A percentile compares a stretch with the other conserved stretches of the same genome.
Conservation (phyloP, 75 land plant genomes). For the Gnetum montanum region DNA sequence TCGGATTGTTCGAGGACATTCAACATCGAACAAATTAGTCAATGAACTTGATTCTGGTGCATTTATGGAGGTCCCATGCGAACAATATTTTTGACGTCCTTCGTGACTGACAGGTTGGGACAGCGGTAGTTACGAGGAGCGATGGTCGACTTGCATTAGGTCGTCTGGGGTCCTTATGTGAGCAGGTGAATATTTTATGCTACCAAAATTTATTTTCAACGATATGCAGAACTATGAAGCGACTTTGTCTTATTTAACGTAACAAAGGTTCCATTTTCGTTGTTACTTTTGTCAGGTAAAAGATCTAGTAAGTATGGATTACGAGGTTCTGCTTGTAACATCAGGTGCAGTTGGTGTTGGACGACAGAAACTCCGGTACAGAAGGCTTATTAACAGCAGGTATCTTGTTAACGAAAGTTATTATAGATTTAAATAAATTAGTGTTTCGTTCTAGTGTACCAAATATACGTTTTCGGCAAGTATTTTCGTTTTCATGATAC, state of each 20-base stretch:
- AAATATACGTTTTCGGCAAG: too few species aligned
- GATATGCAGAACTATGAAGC: too few species aligned
- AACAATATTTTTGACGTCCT: too few species aligned
- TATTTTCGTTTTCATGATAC: too few species aligned
- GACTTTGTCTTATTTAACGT: too few species aligned
- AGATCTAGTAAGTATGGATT: slow-evolving; percentile 52
- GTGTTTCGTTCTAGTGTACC: not conserved
- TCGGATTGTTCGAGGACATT: too few species aligned
- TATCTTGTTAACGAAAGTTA: slow-evolving; percentile 15
- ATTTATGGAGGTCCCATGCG: too few species aligned
- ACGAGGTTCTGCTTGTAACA: slow-evolving; percentile 82
- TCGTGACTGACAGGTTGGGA: slow-evolving; percentile 93
- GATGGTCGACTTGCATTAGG: slow-evolving; percentile 89
- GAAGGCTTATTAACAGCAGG: slow-evolving; percentile 84
- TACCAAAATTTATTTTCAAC: not conserved
- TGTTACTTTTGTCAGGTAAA: slow-evolving; percentile 85
- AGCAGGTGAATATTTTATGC: slow-evolving; percentile 7
- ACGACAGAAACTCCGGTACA: slow-evolving; percentile 74
- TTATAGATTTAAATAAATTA: too few species aligned
- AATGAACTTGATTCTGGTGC: too few species aligned
- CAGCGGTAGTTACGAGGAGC: slow-evolving; percentile 82
- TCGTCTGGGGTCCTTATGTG: slow-evolving; percentile 75
- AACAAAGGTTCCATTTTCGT: too few species aligned
- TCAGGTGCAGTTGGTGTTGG: slow-evolving; percentile 97
- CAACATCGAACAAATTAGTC: too few species aligned